These are phyloP conservation scores for Eutrema japonicum DNA, from an alignment of 345 rosid species.

Conservation along the genomic window DNA sequence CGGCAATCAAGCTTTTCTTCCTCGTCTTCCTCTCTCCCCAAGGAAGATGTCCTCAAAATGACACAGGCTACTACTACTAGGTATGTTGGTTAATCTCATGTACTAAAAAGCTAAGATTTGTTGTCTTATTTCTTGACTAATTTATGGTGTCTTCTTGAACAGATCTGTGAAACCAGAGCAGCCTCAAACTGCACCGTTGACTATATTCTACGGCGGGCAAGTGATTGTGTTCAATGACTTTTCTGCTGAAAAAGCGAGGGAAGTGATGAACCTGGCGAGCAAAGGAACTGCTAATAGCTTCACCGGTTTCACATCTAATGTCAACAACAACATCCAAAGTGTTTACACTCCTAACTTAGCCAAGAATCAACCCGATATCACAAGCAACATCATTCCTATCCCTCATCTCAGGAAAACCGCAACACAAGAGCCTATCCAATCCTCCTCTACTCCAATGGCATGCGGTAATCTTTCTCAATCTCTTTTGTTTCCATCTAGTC, in stretches of 20 bases:
- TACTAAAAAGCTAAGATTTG: background rate
- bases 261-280: slow-evolving; percentile 70
- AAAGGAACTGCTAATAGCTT: slow-evolving; percentile 49
- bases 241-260: slow-evolving; percentile 78
- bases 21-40: slow-evolving; percentile 42
- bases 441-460: slow-evolving; percentile 47
- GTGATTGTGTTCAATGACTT: slow-evolving; percentile 76
- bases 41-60: slow-evolving; percentile 48
- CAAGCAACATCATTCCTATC: slow-evolving; percentile 32
- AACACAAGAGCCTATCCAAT: slow-evolving; percentile 48
- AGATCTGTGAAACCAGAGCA: slow-evolving; percentile 45
- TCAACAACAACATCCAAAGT: slow-evolving; percentile 31
- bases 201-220: slow-evolving; percentile 83
- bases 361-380: slow-evolving; percentile 42
- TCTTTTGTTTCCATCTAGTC: background rate
- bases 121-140: slow-evolving; percentile 9
- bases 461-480: slow-evolving; percentile 54
- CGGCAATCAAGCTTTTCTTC: slow-evolving; percentile 52
- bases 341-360: slow-evolving; percentile 33
- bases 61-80: slow-evolving; percentile 40
- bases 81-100: slow-evolving; percentile 34
- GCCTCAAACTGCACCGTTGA: slow-evolving; percentile 65
- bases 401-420: slow-evolving; percentile 43
- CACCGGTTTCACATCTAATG: slow-evolving; percentile 40
- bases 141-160: slow-evolving; percentile 24